Percentiles rank a stretch among this genome's conserved stretches.
These are phyloP conservation scores for Calonectria pseudoreteaudii DNA, from an alignment of 2,329 filamentous ascomycete genomes.

Conservation along the genomic window DNA sequence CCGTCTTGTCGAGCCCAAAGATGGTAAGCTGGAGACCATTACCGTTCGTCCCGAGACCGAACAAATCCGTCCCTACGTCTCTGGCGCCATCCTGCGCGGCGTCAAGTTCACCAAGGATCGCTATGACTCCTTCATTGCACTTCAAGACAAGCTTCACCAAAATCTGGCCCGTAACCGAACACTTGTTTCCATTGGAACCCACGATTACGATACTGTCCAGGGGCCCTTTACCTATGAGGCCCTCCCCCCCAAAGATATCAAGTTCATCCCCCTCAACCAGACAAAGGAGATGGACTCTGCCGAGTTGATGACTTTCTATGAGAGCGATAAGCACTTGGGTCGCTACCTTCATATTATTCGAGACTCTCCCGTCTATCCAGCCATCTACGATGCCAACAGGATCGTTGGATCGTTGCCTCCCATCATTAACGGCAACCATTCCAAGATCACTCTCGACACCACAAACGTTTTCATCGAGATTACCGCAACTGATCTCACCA, in stretches of 20 bases:
- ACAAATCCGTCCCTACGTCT: constrained; percentile 87
- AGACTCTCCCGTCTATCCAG: constrained; percentile 93
- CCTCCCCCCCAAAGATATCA: constrained; percentile 89
- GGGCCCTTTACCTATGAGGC: constrained; percentile 98
- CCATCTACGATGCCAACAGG: constrained; percentile 90
- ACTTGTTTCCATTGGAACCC: constrained; percentile 95
- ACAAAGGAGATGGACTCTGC: constrained; percentile 86
- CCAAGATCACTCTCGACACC: constrained; percentile 92
- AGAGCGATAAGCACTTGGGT: constrained; percentile 91
- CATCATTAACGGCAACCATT: constrained; percentile 97
- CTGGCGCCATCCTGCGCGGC: constrained; percentile 88
- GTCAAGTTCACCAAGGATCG: constrained; percentile 91
- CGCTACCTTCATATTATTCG: constrained; percentile 94
- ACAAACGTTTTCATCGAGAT: constrained; percentile 98
- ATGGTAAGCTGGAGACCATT: constrained; percentile 82
- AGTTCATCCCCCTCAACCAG: constrained; percentile 92
- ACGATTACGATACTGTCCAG: constrained; percentile 92
- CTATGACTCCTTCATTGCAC: constrained; percentile 96
- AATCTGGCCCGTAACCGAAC: constrained; percentile 95
- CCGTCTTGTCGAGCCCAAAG: constrained; percentile 76
- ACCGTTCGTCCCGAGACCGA: constrained; percentile 81
- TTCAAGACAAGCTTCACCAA: constrained; percentile 98
- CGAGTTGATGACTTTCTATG: constrained; percentile 94
- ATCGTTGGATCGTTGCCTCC: constrained; percentile 93
- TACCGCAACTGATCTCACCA: constrained; percentile 94